Conservation (phyloP, 495 filamentous ascomycete species). For the Aspergillus kassunensis region DNA sequence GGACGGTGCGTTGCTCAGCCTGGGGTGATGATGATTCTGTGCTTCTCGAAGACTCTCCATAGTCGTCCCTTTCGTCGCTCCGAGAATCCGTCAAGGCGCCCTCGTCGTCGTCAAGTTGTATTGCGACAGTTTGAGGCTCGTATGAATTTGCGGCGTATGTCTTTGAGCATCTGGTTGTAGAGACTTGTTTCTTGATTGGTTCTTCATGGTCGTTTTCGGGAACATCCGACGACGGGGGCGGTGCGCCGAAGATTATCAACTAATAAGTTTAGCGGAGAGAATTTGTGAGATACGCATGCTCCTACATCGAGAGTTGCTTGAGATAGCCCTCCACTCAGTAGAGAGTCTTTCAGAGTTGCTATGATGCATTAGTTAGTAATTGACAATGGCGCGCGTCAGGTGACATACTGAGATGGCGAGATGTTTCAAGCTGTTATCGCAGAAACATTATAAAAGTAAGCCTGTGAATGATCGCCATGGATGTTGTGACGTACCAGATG, state of each 20-base stretch:
- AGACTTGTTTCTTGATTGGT: neutral
- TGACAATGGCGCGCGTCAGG: neutral
- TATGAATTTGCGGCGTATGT: neutral
- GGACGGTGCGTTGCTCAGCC: conserved; percentile 53
- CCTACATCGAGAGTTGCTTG: conserved; percentile 58
- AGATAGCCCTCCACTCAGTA: conserved; percentile 59
- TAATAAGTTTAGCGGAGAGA: conserved; percentile 27
- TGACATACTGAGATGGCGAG: conserved; percentile 37
- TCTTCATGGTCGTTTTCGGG: conserved; percentile 14
- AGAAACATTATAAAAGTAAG: conserved; percentile 17
- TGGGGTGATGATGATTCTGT: conserved; percentile 14
- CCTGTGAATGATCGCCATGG: neutral
- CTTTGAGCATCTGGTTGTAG: neutral
- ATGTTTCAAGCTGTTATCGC: conserved; percentile 39
- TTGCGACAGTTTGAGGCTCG: conserved; percentile 7
- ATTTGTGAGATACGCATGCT: conserved; percentile 8
- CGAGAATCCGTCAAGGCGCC: conserved; percentile 26
- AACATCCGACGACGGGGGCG: conserved; percentile 12
- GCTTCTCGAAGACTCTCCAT: conserved; percentile 27
- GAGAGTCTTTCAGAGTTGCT: conserved; percentile 61
- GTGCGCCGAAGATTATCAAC: conserved; percentile 51
- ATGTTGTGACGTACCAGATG: conserved; percentile 43
- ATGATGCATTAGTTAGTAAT: conserved; percentile 4
- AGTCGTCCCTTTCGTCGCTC: conserved; percentile 40
- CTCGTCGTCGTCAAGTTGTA: conserved; percentile 27